Evolutionary conservation across 2,329 filamentous ascomycete species (phyloP), one percentile per base, ranked within the genome.

Genomic region (Colletotrichum lini): DNA sequence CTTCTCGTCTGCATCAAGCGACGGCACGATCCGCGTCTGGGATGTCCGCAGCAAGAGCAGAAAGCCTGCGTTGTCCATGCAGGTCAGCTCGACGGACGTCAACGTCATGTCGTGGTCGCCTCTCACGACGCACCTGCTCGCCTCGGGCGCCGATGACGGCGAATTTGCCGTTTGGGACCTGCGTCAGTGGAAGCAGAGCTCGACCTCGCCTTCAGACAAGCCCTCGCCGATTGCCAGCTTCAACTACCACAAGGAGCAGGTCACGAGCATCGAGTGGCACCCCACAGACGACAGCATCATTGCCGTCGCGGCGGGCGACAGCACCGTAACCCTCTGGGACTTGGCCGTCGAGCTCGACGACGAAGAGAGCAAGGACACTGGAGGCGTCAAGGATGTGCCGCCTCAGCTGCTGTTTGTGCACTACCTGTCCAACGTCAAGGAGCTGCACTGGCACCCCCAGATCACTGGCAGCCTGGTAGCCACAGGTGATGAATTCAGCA

Each of bases 81-180:
- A 94, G 79, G 92, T 96, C 74, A 96, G 93, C 79, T 86, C 90
- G 67, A 91, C 91, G 60, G 96, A 99, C 78, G 94, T 98, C 78
- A 99, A 99, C 80, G 96, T 99, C 73, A 93, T 98, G 84, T 96
- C 93, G 72, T 99, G 96, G 96, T 98, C 95, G 47, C 90, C 89
- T 54, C 92, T 95, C 82, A 98, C 95, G 0, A 90, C 91, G 26
- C 95, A 98, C 81, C 89, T 99, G 45, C 90, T 99, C 45, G 96
- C 96, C 1, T 95, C 95, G 0, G 96, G 96, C 54, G 95, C 94
- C 73, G 96, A 99, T 78, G 94, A 98, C 79, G 96, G 96, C 47
- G 91, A 92, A 64, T 98, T 96, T 94, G 95, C 89, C 1, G 95
- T 98, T 30, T 99, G 96, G 96, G 96, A 99, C 81, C 85, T 99